Evolutionary conservation across 768 basidiomycete species (phyloP).

Genomic region (Lentinula aciculospora): DNA sequence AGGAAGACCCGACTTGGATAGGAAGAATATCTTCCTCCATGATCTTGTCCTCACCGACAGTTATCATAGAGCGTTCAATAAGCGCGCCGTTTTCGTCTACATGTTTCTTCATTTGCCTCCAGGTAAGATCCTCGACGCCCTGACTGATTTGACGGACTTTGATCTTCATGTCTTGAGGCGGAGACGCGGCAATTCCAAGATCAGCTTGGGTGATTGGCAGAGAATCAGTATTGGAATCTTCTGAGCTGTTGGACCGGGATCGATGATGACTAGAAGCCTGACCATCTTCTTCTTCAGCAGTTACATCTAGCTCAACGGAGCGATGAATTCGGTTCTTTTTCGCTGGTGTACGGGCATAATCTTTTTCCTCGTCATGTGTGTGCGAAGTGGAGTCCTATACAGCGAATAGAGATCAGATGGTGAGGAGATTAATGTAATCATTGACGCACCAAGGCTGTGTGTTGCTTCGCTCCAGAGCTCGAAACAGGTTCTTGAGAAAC

Average conservation of each 20-base stretch:
- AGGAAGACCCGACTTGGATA: not conserved
- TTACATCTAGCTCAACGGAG: constrained; percentile 38
- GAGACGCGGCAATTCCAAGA: constrained; percentile 43
- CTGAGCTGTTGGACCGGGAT: constrained; percentile 13
- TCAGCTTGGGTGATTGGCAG: constrained; percentile 30
- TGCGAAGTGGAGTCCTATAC: not conserved
- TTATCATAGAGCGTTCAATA: not conserved
- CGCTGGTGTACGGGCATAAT: constrained; percentile 55
- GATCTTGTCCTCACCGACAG: not conserved
- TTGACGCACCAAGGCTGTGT: constrained; percentile 29
- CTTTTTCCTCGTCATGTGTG: constrained; percentile 29
- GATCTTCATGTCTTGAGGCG: constrained; percentile 71
- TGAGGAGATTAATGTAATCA: constrained; percentile 10
- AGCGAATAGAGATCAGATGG: constrained; percentile 13
- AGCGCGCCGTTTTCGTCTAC: constrained; percentile 14
- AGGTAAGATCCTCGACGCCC: constrained; percentile 73
- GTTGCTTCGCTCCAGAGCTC: constrained; percentile 36
- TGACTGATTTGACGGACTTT: constrained; percentile 71
- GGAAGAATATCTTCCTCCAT: not conserved
- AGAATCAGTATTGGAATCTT: constrained; percentile 34
- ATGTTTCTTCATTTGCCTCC: constrained; percentile 44
- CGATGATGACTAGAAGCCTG: constrained; percentile 6
- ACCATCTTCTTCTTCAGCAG: constrained; percentile 58
- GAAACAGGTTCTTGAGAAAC: constrained; percentile 61
- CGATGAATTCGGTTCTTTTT: constrained; percentile 66